phyloP scores from a whole-genome alignment of 2,329 filamentous ascomycete genomes.

The Alternaria brassicicola region DNA sequence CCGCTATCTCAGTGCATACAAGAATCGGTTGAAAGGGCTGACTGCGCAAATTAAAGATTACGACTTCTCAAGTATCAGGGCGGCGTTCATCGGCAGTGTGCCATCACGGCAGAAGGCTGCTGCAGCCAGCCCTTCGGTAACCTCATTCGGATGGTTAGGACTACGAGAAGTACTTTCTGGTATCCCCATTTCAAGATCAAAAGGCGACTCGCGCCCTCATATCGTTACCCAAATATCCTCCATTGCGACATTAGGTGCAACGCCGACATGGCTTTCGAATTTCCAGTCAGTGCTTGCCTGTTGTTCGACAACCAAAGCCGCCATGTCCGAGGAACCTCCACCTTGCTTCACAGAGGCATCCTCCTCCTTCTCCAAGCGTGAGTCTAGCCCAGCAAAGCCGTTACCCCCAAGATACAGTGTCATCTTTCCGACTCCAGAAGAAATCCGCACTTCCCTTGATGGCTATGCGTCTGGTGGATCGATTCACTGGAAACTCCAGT shows the following conservation, averaged over 20 bases:
- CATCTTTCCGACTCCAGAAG: constrained; percentile 79
- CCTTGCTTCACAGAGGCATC: constrained; percentile 5
- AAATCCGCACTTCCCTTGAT: constrained; percentile 76
- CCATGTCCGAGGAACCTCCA: not conserved
- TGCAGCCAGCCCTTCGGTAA: constrained; percentile 52
- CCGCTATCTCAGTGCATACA: constrained; percentile 74
- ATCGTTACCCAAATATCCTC: constrained; percentile 75
- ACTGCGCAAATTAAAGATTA: constrained; percentile 63
- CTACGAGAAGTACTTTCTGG: constrained; percentile 64
- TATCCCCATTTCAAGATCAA: constrained; percentile 50
- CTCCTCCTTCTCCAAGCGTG: constrained; percentile 19
- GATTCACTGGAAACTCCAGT: constrained; percentile 81
- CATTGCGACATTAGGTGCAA: constrained; percentile 76
- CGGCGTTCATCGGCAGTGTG: constrained; percentile 77
- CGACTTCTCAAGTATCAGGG: constrained; percentile 73
- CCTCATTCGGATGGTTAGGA: constrained; percentile 78
- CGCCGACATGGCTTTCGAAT: constrained; percentile 72
- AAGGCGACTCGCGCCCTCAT: constrained; percentile 32
- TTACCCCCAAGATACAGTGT: constrained; percentile 68
- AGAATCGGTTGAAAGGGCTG: constrained; percentile 62
- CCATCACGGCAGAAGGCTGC: constrained; percentile 68
- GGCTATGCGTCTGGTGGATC: constrained; percentile 79
- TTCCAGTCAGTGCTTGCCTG: constrained; percentile 50
- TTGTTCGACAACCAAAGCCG: not conserved
- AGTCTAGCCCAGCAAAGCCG: constrained; percentile 20